phyloP scores from a whole-genome alignment of 345 rosid genomes.

The Triadica sebifera region DNA sequence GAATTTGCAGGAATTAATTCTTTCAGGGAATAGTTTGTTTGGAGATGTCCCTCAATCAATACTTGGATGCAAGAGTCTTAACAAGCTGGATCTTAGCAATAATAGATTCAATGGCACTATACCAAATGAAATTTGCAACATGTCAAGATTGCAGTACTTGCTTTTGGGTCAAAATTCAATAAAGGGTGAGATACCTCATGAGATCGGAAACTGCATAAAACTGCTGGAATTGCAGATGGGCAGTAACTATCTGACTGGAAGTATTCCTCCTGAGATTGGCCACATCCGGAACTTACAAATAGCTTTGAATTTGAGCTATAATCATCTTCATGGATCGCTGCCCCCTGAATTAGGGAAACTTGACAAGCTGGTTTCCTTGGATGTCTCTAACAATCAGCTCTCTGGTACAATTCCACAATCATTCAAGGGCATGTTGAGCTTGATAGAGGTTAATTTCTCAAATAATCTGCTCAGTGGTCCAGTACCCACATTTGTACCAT shows the following conservation, averaged over 20 bases:
- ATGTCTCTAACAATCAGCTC: conserved; percentile 34
- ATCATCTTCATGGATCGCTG: conserved; percentile 33
- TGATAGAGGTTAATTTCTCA: conserved; percentile 36
- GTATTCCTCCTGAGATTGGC: conserved; percentile 33
- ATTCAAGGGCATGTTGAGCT: conserved; percentile 37
- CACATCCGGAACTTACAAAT: conserved; percentile 36
- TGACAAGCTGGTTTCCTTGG: conserved; percentile 38
- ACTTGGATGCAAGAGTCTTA: conserved; percentile 76
- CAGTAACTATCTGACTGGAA: conserved; percentile 35
- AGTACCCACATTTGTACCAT: conserved; percentile 64
- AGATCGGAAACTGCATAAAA: conserved; percentile 33
- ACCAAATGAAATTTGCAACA: conserved; percentile 30
- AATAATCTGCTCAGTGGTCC: conserved; percentile 28
- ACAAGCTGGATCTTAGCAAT: conserved; percentile 40
- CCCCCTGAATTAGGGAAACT: conserved; percentile 38
- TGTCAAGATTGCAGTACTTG: conserved; percentile 37
- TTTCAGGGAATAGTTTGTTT: conserved; percentile 67
- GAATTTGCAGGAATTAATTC: conserved; percentile 88
- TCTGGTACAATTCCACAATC: conserved; percentile 31
- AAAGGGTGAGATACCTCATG: conserved; percentile 36
- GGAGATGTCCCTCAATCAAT: conserved; percentile 80
- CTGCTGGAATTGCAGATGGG: conserved; percentile 34
- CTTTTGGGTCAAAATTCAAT: conserved; percentile 33
- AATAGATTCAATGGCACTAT: conserved; percentile 36
- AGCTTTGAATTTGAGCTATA: conserved; percentile 35